Evolutionary conservation across 2,329 filamentous ascomycete species (phyloP), one percentile per base, ranked within the genome.

Genomic region (Thermoascus crustaceus): DNA sequence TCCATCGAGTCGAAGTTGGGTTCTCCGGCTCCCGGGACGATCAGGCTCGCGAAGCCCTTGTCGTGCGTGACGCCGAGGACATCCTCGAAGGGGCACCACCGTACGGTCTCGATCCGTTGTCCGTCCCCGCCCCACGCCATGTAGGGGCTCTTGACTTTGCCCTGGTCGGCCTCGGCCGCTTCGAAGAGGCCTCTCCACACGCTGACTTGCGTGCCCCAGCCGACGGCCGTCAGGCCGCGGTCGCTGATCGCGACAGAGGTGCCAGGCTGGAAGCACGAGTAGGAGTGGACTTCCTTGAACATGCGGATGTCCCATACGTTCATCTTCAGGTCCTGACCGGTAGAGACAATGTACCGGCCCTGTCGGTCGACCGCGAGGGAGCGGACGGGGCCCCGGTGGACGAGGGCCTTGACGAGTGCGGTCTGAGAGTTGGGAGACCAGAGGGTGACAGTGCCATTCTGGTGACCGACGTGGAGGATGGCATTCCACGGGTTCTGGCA

Each of bases 41-140:
- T 77, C 54, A 95, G 77, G 37, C 82, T 91, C 10, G 82, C 84
- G 66, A 96, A 96, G 9, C 91, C 91, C 41, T 80, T 69, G 54
- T 84, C 75, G 66, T 96, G 89, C 2, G 81, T 76, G 16, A 94
- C 73, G 9, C 89, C 91, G 2, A 98, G 75, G 1, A 95, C 69
- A 67, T 98, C 91, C 59, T 98, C 91, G 44, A 84, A 94, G 0
- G 91, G 91, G 56, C 91, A 98, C 85, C 89, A 98, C 41, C 75
- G 73, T 2, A 94, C 76, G 25, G 82, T 77, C 61, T 94, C 85
- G 18, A 94, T 78, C 36, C 73, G 73, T 43, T 82, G 76, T 13
- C 87, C 88, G 42, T 94, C 85, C 32, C 85, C 85, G 30, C 87
- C 86, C 84, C 88, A 96, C 1, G 78, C 72, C 79, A 98, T 85